phyloP scores from a whole-genome alignment of 768 basidiomycete genomes.

The Grammothele lineata region DNA sequence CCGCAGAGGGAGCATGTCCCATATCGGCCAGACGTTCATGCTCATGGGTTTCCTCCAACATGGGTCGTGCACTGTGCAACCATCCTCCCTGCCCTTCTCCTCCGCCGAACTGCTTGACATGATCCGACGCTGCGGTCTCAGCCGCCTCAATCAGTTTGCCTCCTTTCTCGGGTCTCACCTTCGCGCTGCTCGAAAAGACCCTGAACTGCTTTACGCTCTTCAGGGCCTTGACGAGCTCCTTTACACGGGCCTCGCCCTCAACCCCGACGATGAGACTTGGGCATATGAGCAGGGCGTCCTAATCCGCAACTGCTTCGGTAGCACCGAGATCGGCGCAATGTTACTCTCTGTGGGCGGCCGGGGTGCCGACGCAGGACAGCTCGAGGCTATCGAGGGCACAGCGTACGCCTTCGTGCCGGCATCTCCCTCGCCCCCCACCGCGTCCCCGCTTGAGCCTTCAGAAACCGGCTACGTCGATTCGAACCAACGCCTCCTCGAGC shows the following conservation, averaged over 20 bases:
- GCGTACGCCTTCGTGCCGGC: conserved; percentile 67
- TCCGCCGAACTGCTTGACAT: conserved; percentile 69
- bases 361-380: conserved; percentile 46
- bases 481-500: conserved; percentile 54
- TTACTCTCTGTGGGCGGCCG: conserved; percentile 54
- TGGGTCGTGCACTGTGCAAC: conserved; percentile 69
- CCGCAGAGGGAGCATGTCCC: conserved; percentile 76
- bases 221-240: conserved; percentile 56
- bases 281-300: conserved; percentile 60
- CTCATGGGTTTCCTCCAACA: conserved; percentile 68
- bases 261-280: conserved; percentile 68
- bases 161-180: conserved; percentile 65
- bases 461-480: conserved; percentile 46
- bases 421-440: conserved; percentile 27
- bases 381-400: conserved; percentile 57
- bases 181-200: conserved; percentile 51
- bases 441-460: conserved; percentile 5
- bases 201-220: conserved; percentile 57
- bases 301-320: conserved; percentile 75
- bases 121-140: conserved; percentile 62
- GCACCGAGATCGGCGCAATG: conserved; percentile 76
- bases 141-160: conserved; percentile 72
- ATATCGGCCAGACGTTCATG: conserved; percentile 76
- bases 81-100: conserved; percentile 59
- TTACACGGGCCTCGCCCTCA: conserved; percentile 61